phyloP scores from a whole-genome alignment of 1,139 yeast species.

The Suhomyces maxii region DNA sequence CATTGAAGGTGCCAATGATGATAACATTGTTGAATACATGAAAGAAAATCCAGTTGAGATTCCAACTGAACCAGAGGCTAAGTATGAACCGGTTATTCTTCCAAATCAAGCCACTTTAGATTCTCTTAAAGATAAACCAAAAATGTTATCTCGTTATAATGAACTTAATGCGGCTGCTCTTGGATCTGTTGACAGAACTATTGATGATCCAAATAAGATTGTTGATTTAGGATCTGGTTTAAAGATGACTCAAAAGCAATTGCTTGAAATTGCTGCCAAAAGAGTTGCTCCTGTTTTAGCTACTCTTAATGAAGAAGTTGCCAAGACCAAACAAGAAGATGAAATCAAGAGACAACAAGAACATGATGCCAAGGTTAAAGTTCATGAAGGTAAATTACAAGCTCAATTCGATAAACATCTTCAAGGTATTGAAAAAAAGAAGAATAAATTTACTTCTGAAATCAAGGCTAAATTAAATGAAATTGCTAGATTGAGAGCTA shows the following conservation, averaged over 20 bases:
- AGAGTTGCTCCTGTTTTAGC: constrained; percentile 58
- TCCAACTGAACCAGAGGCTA: constrained; percentile 32
- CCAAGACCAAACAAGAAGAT: constrained; percentile 48
- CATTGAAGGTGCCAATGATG: background rate
- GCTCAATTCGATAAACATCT: constrained; percentile 44
- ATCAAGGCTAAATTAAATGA: constrained; percentile 38
- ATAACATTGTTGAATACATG: constrained; percentile 9
- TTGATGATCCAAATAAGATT: constrained; percentile 52
- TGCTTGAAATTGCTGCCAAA: constrained; percentile 55
- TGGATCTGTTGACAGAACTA: constrained; percentile 43
- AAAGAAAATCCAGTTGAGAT: constrained; percentile 36
- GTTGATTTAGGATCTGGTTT: constrained; percentile 58
- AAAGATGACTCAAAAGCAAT: constrained; percentile 54
- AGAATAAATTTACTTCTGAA: constrained; percentile 40
- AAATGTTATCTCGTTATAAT: constrained; percentile 46
- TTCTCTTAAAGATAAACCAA: constrained; percentile 48
- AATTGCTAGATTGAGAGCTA: constrained; percentile 30
- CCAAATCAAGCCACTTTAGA: constrained; percentile 45
- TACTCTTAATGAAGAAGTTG: constrained; percentile 51
- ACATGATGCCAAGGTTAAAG: constrained; percentile 36
- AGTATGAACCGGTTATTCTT: constrained; percentile 33
- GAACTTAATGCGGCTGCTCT: constrained; percentile 52
- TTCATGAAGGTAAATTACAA: constrained; percentile 47
- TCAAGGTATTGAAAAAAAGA: constrained; percentile 40
- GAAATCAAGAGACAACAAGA: constrained; percentile 45